phyloP scores from a whole-genome alignment of 2,329 filamentous ascomycete genomes.

The Nannizzia gypsea region DNA sequence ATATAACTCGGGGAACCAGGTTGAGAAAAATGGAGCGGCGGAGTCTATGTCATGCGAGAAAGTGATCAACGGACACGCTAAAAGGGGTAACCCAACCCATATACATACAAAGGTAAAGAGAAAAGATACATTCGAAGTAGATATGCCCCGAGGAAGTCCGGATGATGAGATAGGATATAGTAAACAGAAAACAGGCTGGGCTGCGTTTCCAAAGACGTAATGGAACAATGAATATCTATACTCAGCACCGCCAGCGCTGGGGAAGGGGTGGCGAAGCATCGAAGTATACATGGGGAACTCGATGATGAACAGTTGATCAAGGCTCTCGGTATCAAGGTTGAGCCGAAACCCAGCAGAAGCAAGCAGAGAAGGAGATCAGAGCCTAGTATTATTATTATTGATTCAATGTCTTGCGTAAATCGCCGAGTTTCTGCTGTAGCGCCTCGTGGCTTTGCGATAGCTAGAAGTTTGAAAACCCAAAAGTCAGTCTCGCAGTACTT shows the following conservation, averaged over 20 bases:
- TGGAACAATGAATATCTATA: background rate
- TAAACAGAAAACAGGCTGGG: background rate
- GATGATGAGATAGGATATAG: background rate
- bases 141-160: background rate
- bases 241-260: background rate
- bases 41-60: background rate
- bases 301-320: no score
- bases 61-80: constrained; percentile 1
- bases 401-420: constrained; percentile 50
- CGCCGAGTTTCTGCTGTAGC: constrained; percentile 64
- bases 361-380: background rate
- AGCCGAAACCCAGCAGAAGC: background rate
- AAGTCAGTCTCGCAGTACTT: background rate
- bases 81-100: constrained; percentile 1
- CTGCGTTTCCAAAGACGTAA: background rate
- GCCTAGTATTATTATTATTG: constrained; percentile 13
- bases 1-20: background rate
- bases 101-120: background rate
- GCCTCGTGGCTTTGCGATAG: constrained; percentile 58
- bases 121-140: background rate
- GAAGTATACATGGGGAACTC: background rate
- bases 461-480: constrained; percentile 30
- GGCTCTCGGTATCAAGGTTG: background rate
- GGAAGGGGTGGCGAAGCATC: background rate
- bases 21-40: background rate